A percentile compares a stretch with the other conserved stretches of the same genome.
Evolutionary conservation across 176 grass and related monocot species (phyloP).

Genomic region (Ananas comosus): DNA sequence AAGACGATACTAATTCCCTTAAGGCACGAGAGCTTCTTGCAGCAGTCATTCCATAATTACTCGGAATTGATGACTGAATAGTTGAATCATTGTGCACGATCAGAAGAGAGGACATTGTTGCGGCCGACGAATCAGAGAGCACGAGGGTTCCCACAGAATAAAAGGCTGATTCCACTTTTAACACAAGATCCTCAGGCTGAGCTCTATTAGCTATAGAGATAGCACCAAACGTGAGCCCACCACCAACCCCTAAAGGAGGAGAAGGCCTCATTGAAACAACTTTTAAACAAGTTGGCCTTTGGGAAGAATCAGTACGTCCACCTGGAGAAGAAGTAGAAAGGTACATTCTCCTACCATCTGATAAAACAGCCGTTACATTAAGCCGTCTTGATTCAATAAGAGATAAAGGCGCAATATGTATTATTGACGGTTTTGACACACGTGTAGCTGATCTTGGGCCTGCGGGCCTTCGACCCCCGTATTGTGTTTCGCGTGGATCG

Average conservation of each 20-base stretch:
- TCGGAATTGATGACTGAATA: constrained; percentile 53
- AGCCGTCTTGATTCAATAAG: constrained; percentile 85
- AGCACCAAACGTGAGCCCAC: constrained; percentile 50
- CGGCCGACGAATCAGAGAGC: constrained; percentile 86
- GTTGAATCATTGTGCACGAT: constrained; percentile 93
- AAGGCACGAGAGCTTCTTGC: constrained; percentile 63
- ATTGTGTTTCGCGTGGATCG: constrained; percentile 67
- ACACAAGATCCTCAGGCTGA: constrained; percentile 79
- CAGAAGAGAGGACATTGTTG: constrained; percentile 69
- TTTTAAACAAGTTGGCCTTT: constrained; percentile 87
- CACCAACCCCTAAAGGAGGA: constrained; percentile 72
- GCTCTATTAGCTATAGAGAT: constrained; percentile 54
- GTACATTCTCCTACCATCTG: constrained; percentile 90
- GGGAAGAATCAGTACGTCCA: constrained; percentile 55
- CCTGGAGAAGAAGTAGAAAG: constrained; percentile 53
- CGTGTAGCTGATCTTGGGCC: constrained; percentile 44
- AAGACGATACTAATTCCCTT: constrained; percentile 75
- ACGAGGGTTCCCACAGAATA: constrained; percentile 82
- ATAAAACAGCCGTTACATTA: constrained; percentile 84
- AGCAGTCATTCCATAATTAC: constrained; percentile 51
- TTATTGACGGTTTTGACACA: constrained; percentile 60
- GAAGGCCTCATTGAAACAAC: constrained; percentile 84
- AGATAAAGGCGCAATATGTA: constrained; percentile 67
- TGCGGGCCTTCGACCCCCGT: constrained; percentile 46
- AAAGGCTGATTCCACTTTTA: constrained; percentile 91